Evolutionary conservation across 768 basidiomycete species (phyloP).

Genomic region (Rhizopogon vesiculosus): DNA sequence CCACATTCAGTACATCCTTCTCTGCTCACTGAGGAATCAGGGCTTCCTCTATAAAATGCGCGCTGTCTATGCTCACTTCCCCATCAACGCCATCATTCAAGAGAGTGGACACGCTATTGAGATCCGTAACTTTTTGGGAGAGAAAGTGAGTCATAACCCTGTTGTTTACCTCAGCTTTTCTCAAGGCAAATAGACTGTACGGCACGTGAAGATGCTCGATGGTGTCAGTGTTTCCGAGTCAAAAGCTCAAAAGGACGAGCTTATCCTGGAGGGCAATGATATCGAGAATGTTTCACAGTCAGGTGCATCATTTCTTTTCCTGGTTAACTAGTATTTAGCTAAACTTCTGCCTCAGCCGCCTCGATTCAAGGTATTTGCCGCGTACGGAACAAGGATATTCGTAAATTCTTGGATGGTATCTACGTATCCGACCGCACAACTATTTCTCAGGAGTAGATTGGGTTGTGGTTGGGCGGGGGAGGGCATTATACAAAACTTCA

Average conservation of each 20-base stretch:
- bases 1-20: not conserved
- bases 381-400: conserved; percentile 99
- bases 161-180: not conserved
- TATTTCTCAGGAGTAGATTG: conserved; percentile 37
- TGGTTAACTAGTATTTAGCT: not conserved
- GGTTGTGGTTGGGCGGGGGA: conserved; percentile 1
- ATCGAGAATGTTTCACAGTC: conserved; percentile 97
- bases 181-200: conserved; percentile 59
- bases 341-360: conserved; percentile 57
- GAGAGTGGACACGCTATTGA: conserved; percentile 68
- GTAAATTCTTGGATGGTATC: conserved; percentile 95
- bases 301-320: conserved; percentile 38
- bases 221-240: conserved; percentile 86
- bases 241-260: conserved; percentile 90
- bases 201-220: conserved; percentile 86
- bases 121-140: conserved; percentile 94
- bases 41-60: conserved; percentile 99
- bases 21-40: conserved; percentile 33
- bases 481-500: conserved; percentile 11
- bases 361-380: conserved; percentile 95
- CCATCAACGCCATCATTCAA: conserved; percentile 97
- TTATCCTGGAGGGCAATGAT: conserved; percentile 92
- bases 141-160: conserved; percentile 59
- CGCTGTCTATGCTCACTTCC: conserved; percentile 99
- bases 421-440: conserved; percentile 84